These are phyloP conservation scores for Datura wrightii DNA, from an alignment of 257 asterid species.

Conservation along the genomic window DNA sequence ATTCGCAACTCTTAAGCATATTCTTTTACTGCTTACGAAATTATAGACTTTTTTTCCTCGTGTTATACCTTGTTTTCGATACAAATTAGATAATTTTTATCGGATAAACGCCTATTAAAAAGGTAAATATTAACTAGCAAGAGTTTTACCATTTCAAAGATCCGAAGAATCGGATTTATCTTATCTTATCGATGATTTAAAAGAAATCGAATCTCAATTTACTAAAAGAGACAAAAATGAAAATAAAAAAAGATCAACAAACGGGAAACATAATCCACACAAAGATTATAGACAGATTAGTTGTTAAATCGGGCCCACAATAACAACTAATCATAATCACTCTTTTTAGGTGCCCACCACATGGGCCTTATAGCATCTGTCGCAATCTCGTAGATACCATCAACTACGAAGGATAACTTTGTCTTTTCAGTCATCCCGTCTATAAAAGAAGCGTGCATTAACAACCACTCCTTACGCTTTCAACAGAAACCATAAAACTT, in stretches of 20 bases:
- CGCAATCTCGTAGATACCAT: conserved; percentile 38
- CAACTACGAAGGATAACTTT: conserved; percentile 36
- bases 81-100: not conserved
- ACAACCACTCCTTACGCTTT: not conserved
- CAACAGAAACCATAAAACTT: conserved; percentile 11
- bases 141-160: conserved; percentile 16
- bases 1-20: not conserved
- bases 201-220: not conserved
- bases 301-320: not conserved
- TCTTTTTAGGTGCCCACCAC: not conserved
- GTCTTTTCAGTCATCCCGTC: not conserved
- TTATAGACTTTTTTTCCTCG: no score
- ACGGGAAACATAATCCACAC: not conserved
- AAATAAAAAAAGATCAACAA: not conserved
- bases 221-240: not conserved
- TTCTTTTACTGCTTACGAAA: not conserved
- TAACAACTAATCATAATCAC: not conserved
- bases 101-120: not conserved
- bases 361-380: not conserved
- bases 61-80: not conserved
- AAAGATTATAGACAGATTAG: conserved; percentile 5
- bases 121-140: not conserved
- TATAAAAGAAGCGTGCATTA: conserved; percentile 21
- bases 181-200: not conserved
- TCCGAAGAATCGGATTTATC: not conserved